Base-by-base conservation (phyloP, 768 basidiomycete species). In the Nidularia sp. region DNA sequence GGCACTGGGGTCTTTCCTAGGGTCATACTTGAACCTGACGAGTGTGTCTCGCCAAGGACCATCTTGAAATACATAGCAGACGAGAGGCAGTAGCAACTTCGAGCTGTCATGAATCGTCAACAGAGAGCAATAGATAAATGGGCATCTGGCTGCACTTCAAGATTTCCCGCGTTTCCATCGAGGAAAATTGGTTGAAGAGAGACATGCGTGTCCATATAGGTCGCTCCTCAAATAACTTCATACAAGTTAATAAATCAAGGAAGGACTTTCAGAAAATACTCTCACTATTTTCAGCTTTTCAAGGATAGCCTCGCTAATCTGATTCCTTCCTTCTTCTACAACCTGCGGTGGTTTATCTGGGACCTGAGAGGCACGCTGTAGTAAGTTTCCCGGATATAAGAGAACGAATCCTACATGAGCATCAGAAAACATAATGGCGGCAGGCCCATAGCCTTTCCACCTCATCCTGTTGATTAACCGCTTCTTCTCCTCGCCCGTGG, bases 31-130 rank as follows among this genome's bases (percentile, higher is more conserved):
- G 52, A 93, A 87, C 44, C 84, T 83, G 34, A 98, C 78, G 47
- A 94, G 77, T 10, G 90, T 89, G 59, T 98, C 95, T 39, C 93
- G 79, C 86, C 90, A 98, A 2, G 95, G 94, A 0, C 97, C 97
- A 57, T 97, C 95, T 58, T 86, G 82, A 62, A 98, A 95, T 6
- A 90, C 87, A 62, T 95, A 99, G 50, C 85, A 87, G 3, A 88
- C 82, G 4, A 90, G 69, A 2, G 94, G 88, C 13, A 96, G 78
- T 12, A 93, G 75, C 5, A 84, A 69, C 63, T 95, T 96, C 9
- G 90, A 88, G 54, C 93, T 96, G 53, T 34, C n/a, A 9, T 6
- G 8, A 8, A 22, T 32, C 10, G 18, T 48, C 12, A 47, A 52
- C 44, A 33, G 49, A 41, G 29, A 35, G 44, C 33, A 33, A 6